These are phyloP conservation scores for Garcia nutans DNA, from an alignment of 345 rosid genomes.

Conservation along the genomic window DNA sequence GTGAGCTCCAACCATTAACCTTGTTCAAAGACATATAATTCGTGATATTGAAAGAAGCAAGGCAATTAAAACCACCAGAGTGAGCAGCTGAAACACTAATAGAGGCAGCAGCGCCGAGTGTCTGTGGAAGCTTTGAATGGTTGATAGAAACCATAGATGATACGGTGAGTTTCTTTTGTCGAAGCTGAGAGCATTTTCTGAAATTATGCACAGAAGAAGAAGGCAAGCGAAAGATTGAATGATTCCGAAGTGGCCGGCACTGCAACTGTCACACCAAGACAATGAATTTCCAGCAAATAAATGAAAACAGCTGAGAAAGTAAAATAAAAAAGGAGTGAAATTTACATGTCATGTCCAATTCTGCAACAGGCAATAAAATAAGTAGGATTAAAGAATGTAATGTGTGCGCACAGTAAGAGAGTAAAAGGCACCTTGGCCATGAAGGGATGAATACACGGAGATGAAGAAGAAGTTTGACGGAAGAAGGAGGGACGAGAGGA, in stretches of 20 bases:
- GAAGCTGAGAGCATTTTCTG: conserved; percentile 32
- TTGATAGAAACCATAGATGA: conserved; percentile 14
- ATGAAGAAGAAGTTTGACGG: conserved; percentile 25
- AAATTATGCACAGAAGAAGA: conserved; percentile 21
- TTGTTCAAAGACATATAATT: conserved; percentile 25
- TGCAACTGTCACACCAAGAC: conserved; percentile 38
- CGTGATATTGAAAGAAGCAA: conserved; percentile 20
- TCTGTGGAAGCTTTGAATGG: conserved; percentile 2
- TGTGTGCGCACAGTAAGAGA: neutral
- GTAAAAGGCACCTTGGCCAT: conserved; percentile 48
- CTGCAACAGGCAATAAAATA: neutral
- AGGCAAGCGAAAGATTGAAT: conserved; percentile 23
- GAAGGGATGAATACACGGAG: conserved; percentile 35
- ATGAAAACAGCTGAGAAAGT: neutral
- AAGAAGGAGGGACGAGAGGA: conserved; percentile 15
- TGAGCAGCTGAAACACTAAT: conserved; percentile 19
- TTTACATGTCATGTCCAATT: no score
- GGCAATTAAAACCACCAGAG: conserved; percentile 21
- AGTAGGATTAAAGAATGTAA: neutral
- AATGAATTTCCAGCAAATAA: neutral
- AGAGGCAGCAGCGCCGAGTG: conserved; percentile 6
- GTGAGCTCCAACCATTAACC: conserved; percentile 19
- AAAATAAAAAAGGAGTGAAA: no score
- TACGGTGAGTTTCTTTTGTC: conserved; percentile 27
- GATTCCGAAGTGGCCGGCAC: conserved; percentile 33